Evolutionary conservation across 140 eudicot species (phyloP).

Genomic region (Senecio squalidus): DNA sequence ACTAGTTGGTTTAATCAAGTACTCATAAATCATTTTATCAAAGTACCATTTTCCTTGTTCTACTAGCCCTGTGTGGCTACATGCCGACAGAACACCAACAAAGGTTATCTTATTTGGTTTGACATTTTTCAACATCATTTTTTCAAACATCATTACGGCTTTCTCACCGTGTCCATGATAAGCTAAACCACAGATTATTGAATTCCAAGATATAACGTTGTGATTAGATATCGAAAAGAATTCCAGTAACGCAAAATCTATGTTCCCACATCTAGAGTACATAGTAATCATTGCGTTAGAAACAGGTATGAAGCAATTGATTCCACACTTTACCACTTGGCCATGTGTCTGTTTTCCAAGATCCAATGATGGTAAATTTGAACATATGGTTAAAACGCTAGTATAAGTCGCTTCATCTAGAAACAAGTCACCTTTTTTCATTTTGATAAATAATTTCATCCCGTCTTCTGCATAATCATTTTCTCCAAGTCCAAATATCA

Average conservation of each 20-base stretch:
- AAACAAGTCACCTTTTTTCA: neutral
- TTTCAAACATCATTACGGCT: neutral
- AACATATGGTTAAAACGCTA: neutral
- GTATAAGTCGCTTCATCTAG: neutral
- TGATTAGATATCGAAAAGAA: conserved; percentile 1
- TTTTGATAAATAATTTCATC: neutral
- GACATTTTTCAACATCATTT: neutral
- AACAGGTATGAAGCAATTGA: conserved; percentile 4
- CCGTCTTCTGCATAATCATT: neutral
- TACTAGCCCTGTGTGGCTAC: neutral
- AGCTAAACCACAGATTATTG: neutral
- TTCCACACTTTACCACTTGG: neutral
- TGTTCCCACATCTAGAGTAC: neutral
- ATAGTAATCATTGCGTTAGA: neutral
- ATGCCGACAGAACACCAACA: conserved; percentile 7
- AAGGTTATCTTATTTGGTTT: neutral
- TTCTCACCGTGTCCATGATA: neutral
- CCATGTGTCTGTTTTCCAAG: conserved; percentile 4
- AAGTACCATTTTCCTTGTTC: neutral
- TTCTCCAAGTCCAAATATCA: neutral
- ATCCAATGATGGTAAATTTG: neutral
- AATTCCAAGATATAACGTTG: neutral
- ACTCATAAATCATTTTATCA: neutral
- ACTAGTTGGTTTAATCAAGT: neutral
- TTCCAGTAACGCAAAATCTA: neutral